Percentiles rank a stretch among this genome's conserved stretches.
phyloP scores from a whole-genome alignment of 768 basidiomycete species.

The Rhodotorula graminis region DNA sequence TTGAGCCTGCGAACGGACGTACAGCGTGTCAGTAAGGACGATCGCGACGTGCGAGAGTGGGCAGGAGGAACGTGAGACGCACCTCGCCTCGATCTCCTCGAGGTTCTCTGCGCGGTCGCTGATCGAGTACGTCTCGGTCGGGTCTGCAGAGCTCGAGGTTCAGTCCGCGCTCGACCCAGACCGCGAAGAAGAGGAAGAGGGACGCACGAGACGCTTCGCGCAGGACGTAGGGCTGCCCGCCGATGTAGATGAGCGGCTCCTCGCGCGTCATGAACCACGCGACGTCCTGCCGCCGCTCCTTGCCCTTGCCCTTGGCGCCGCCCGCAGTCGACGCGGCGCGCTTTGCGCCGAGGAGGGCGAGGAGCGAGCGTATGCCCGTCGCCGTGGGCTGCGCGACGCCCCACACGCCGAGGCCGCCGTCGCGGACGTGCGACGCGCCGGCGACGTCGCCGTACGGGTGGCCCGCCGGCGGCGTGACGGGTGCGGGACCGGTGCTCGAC shows the following conservation, averaged over 20 bases:
- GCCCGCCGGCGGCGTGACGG: conserved; percentile 17
- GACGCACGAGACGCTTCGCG: conserved; percentile 59
- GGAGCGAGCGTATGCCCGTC: conserved; percentile 80
- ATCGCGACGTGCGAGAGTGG: too few species aligned
- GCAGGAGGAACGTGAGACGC: background rate
- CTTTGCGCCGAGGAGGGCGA: conserved; percentile 60
- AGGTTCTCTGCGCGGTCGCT: conserved; percentile 93
- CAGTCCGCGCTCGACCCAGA: background rate
- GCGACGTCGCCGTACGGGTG: conserved; percentile 55
- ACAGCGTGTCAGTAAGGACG: too few species aligned
- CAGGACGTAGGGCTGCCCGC: conserved; percentile 82
- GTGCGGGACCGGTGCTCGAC: background rate
- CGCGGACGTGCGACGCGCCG: conserved; percentile 92
- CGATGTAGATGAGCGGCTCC: conserved; percentile 84
- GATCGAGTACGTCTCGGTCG: conserved; percentile 67
- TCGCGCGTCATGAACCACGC: conserved; percentile 97
- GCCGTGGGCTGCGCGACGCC: conserved; percentile 93
- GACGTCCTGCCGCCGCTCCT: conserved; percentile 44
- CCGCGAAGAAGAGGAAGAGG: background rate
- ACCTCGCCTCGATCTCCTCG: conserved; percentile 70
- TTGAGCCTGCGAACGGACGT: conserved; percentile 60
- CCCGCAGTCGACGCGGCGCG: too few species aligned
- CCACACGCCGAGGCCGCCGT: conserved; percentile 82
- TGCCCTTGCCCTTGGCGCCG: too few species aligned
- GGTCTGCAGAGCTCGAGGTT: conserved; percentile 53